Conservation (phyloP, 495 filamentous ascomycete species). For the Aspergillus haitiensis region DNA sequence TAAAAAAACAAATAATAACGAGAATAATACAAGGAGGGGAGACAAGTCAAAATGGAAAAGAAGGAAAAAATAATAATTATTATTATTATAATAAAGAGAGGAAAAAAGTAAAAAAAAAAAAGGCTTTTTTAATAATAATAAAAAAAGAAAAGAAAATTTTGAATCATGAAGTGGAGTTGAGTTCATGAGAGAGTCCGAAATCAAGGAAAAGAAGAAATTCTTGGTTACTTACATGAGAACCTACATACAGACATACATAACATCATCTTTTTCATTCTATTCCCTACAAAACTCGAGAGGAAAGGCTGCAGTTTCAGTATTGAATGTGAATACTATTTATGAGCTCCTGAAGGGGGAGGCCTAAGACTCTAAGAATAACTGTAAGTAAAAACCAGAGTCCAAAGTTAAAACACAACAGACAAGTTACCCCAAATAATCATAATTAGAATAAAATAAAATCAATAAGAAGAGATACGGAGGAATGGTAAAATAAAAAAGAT, state of each 20-base stretch:
- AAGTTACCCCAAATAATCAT: background rate
- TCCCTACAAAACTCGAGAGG: too few species aligned
- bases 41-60: background rate
- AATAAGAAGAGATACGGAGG: background rate
- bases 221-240: conserved; percentile 2
- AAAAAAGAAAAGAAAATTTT: conserved; percentile 14
- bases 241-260: background rate
- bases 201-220: conserved; percentile 7
- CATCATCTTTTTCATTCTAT: background rate
- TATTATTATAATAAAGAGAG: background rate
- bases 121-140: background rate
- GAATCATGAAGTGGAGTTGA: conserved; percentile 10
- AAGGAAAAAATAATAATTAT: background rate
- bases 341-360: too few species aligned
- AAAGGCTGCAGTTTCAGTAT: too few species aligned
- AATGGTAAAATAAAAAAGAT: conserved; percentile 9
- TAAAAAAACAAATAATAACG: conserved; percentile 5
- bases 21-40: conserved; percentile 5
- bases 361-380: too few species aligned
- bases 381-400: too few species aligned
- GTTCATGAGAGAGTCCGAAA: conserved; percentile 1
- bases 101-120: conserved; percentile 13
- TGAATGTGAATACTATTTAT: too few species aligned
- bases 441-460: background rate
- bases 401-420: too few species aligned